These are phyloP conservation scores for Lavandula angustifolia DNA, from an alignment of 257 asterid species.

Conservation along the genomic window DNA sequence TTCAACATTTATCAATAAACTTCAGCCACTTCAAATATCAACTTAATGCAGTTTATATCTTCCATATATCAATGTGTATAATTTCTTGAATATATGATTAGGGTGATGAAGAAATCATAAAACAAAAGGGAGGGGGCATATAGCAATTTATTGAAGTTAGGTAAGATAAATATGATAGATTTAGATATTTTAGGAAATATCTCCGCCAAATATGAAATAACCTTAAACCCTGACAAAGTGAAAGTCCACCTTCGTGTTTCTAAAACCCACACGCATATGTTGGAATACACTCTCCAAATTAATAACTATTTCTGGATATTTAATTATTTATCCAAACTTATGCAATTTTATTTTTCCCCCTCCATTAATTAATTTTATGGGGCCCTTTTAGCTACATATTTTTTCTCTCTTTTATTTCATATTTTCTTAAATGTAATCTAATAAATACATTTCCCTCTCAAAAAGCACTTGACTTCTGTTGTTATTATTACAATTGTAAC, in stretches of 20 bases:
- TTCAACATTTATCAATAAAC: too few species aligned
- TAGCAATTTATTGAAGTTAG: conserved; percentile 7
- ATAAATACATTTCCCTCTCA: too few species aligned
- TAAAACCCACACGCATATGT: conserved; percentile 6
- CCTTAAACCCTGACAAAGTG: conserved; percentile 39
- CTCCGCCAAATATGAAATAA: neutral
- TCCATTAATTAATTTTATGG: neutral
- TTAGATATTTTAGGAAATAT: conserved; percentile 33
- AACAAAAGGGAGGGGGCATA: neutral
- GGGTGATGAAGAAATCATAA: neutral
- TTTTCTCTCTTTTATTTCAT: neutral
- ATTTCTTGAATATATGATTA: neutral
- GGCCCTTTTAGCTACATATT: too few species aligned
- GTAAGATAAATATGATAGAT: conserved; percentile 20
- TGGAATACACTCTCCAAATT: conserved; percentile 9
- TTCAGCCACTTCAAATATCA: too few species aligned
- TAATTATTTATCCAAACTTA: neutral
- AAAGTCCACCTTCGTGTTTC: conserved; percentile 2
- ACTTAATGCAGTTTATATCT: too few species aligned
- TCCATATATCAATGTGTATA: too few species aligned
- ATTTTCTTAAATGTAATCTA: neutral
- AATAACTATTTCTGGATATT: neutral
- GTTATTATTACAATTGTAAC: too few species aligned
- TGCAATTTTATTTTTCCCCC: neutral
- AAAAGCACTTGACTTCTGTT: too few species aligned